Evolutionary conservation across 1,284 basidiomycete genomes (phyloP).

Genomic region (Grifola frondosa): DNA sequence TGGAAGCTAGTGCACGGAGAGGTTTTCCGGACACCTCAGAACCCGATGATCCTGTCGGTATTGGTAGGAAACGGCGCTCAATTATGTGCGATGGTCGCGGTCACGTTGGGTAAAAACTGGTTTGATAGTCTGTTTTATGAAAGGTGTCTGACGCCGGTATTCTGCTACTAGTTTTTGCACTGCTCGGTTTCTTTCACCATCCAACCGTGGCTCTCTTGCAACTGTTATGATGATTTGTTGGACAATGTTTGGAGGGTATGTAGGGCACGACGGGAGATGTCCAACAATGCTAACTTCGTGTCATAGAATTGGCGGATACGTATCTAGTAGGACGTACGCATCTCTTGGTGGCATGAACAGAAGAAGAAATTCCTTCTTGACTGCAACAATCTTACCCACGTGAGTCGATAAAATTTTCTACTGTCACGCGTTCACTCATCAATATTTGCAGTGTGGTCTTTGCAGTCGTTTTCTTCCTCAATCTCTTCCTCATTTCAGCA

Average conservation of each 20-base stretch:
- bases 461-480: slow-evolving; percentile 79
- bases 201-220: slow-evolving; percentile 91
- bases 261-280: neutral
- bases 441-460: slow-evolving; percentile 65
- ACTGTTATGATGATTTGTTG: slow-evolving; percentile 97
- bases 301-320: slow-evolving; percentile 81
- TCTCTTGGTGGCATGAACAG: slow-evolving; percentile 82
- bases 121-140: no score
- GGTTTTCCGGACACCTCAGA: slow-evolving; percentile 85
- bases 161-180: slow-evolving; percentile 72
- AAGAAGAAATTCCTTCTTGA: slow-evolving; percentile 84
- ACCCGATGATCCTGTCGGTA: slow-evolving; percentile 80
- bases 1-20: slow-evolving; percentile 98
- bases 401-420: slow-evolving; percentile 36
- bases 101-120: slow-evolving; percentile 86
- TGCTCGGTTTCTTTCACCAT: slow-evolving; percentile 98
- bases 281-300: neutral
- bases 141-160: neutral
- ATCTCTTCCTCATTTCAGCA: slow-evolving; percentile 83
- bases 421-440: slow-evolving; percentile 1
- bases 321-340: slow-evolving; percentile 82
- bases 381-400: slow-evolving; percentile 88
- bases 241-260: slow-evolving; percentile 87
- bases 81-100: slow-evolving; percentile 83
- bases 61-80: slow-evolving; percentile 92